A percentile compares a stretch with the other conserved stretches of the same genome.
Conservation (phyloP, 2,329 filamentous ascomycete species). For the Apiospora rasikravindrae region DNA sequence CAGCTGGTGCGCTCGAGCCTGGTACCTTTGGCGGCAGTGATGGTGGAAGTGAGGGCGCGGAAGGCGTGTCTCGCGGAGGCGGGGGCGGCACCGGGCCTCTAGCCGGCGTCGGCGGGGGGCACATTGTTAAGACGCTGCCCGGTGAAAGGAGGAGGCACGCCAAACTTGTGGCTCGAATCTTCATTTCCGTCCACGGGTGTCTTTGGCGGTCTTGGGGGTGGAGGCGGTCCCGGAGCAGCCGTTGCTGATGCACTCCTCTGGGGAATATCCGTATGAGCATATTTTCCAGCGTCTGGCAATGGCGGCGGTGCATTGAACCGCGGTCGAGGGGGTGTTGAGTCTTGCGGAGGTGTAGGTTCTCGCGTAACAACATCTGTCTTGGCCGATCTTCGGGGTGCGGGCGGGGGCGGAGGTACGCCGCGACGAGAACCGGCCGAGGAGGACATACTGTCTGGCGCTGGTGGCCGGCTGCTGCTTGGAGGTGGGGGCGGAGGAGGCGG, state of each 20-base stretch:
- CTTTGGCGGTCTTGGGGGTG: constrained; percentile 72
- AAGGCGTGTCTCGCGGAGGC: constrained; percentile 57
- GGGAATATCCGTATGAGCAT: constrained; percentile 63
- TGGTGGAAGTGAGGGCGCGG: constrained; percentile 44
- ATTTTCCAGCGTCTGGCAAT: constrained; percentile 88
- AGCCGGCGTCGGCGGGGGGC: constrained; percentile 76
- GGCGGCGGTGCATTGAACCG: constrained; percentile 88
- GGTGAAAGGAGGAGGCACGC: constrained; percentile 80
- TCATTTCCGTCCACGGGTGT: constrained; percentile 69
- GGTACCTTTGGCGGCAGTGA: constrained; percentile 56
- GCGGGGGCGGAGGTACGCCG: constrained; percentile 58
- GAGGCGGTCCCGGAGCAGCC: constrained; percentile 66
- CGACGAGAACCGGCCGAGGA: constrained; percentile 45
- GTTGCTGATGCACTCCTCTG: constrained; percentile 48
- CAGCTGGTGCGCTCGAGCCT: constrained; percentile 49
- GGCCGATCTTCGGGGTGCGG: constrained; percentile 64
- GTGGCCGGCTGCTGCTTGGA: constrained; percentile 21
- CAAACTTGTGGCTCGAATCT: constrained; percentile 62
- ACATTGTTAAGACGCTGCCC: constrained; percentile 63
- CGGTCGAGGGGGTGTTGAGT: constrained; percentile 71
- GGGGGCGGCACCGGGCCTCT: constrained; percentile 76
- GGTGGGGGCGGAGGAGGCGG: constrained; percentile 34
- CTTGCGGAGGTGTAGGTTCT: constrained; percentile 67
- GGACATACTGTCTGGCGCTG: constrained; percentile 42
- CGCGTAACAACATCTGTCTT: constrained; percentile 51